Evolutionary conservation across 108 stramenopile genomes (phyloP).

Genomic region (Cyclostephanos invisitatus): DNA sequence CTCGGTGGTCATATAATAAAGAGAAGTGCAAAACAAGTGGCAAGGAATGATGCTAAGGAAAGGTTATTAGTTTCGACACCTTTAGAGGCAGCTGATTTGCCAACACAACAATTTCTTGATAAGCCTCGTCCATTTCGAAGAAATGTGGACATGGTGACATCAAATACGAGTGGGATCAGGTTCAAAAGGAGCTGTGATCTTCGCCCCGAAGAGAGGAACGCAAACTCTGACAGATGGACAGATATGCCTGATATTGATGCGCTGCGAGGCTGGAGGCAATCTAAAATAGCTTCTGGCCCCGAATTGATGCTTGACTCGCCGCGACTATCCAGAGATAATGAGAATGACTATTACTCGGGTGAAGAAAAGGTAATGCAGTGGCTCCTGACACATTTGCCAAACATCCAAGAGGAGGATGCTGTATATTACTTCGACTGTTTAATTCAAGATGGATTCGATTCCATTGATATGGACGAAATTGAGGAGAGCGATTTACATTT

Average conservation of each 20-base stretch:
- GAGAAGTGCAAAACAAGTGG: not conserved
- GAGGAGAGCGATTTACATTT: constrained; percentile 32
- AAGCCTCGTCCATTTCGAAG: constrained; percentile 7
- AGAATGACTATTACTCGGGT: not conserved
- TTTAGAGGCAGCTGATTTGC: not conserved
- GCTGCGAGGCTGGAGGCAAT: not conserved
- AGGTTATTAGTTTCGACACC: not conserved
- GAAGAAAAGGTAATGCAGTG: constrained; percentile 18
- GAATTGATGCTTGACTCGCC: not conserved
- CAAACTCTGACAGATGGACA: constrained; percentile 7
- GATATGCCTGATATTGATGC: not conserved
- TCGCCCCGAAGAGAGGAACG: constrained; percentile 6
- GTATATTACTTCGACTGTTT: constrained; percentile 13
- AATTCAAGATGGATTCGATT: constrained; percentile 32
- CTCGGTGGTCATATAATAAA: not conserved
- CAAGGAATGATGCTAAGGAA: not conserved
- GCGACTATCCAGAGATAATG: not conserved
- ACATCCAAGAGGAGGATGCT: constrained; percentile 21
- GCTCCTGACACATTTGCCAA: constrained; percentile 23
- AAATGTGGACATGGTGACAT: constrained; percentile 3
- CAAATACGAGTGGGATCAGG: constrained; percentile 4
- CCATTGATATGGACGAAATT: constrained; percentile 10
- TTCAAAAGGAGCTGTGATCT: constrained; percentile 5
- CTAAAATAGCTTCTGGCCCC: not conserved
- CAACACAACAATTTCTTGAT: constrained; percentile 8